Percentiles rank a stretch among this genome's conserved stretches.
Evolutionary conservation across 306 rosid genomes (phyloP).

Genomic region (Lotus japonicus): DNA sequence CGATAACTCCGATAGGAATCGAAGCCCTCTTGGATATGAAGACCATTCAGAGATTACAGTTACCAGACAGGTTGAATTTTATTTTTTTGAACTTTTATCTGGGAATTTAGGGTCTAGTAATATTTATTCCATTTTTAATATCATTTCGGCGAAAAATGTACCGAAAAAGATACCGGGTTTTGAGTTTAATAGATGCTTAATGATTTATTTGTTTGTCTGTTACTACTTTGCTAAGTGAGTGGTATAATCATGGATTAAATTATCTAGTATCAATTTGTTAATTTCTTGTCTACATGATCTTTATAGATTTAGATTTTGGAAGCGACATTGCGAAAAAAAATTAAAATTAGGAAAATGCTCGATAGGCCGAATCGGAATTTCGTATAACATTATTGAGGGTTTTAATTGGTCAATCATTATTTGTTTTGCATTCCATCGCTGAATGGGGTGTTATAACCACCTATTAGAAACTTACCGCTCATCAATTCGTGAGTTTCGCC

Average conservation of each 20-base stretch:
- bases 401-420: no score
- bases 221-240: neutral
- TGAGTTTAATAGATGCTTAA: neutral
- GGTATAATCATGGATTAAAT: neutral
- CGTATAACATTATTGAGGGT: no score
- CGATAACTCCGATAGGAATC: constrained; percentile 57
- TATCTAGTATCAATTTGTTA: neutral
- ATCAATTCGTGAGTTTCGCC: no score
- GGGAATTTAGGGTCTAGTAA: neutral
- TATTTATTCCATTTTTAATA: neutral
- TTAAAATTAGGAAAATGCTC: no score
- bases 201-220: neutral
- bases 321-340: neutral
- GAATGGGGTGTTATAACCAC: no score
- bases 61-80: constrained; percentile 68
- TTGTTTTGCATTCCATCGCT: no score
- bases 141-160: neutral
- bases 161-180: neutral
- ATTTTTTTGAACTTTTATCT: neutral
- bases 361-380: no score
- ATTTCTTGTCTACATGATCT: neutral
- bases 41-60: constrained; percentile 76
- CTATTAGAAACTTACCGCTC: no score
- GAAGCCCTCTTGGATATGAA: constrained; percentile 90
- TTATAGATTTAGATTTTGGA: neutral